Evolutionary conservation across 805 yeast species (phyloP).

Genomic region (Cyberlindnera sargentensis): DNA sequence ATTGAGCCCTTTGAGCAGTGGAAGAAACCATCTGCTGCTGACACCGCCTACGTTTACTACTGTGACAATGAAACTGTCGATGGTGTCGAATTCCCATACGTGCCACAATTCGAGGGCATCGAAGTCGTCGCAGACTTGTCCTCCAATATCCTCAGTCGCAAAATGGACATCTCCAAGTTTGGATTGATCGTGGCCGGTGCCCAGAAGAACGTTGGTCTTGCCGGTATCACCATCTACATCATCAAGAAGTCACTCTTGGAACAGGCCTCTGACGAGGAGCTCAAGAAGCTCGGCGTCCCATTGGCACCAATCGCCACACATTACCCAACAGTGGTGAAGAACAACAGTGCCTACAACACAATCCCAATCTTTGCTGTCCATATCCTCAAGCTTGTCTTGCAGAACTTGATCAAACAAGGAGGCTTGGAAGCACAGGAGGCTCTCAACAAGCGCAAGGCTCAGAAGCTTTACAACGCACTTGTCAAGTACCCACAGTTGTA

Average conservation of each 20-base stretch:
- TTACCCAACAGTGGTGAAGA: constrained; percentile 76
- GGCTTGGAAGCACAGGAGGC: constrained; percentile 61
- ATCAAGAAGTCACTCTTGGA: constrained; percentile 75
- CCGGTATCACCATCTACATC: constrained; percentile 90
- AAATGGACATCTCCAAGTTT: constrained; percentile 73
- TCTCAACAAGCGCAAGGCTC: constrained; percentile 56
- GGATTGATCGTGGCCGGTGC: constrained; percentile 97
- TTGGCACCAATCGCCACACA: constrained; percentile 85
- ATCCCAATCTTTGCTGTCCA: constrained; percentile 90
- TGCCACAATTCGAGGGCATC: constrained; percentile 51
- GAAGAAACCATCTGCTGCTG: constrained; percentile 46
- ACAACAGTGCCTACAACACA: constrained; percentile 93
- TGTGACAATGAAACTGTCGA: constrained; percentile 98
- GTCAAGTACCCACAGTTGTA: constrained; percentile 61
- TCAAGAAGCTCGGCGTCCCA: constrained; percentile 58
- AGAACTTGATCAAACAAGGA: constrained; percentile 55
- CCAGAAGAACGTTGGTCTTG: constrained; percentile 94
- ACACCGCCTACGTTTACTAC: constrained; percentile 78
- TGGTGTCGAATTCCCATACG: constrained; percentile 70
- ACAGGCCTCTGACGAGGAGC: constrained; percentile 55
- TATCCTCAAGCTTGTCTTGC: constrained; percentile 72
- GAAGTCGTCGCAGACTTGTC: constrained; percentile 94
- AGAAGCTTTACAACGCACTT: constrained; percentile 53
- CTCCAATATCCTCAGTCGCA: constrained; percentile 79
- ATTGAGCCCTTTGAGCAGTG: constrained; percentile 65